A percentile compares a stretch with the other conserved stretches of the same genome.
Evolutionary conservation across 192 early-diverging fungal genomes (phyloP).

Genomic region (Coemansia sp.): DNA sequence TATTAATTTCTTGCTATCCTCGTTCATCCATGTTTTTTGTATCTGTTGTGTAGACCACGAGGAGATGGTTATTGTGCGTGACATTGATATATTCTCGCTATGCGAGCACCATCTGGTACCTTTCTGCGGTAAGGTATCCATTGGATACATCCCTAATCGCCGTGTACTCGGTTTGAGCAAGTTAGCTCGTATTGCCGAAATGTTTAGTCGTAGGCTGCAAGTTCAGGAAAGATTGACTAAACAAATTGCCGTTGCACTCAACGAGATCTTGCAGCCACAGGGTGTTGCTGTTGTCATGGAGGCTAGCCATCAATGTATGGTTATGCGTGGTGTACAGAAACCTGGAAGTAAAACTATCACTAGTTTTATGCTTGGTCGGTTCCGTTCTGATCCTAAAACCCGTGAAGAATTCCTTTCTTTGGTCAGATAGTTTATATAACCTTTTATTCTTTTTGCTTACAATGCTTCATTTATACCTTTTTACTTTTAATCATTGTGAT

Average conservation of each 20-base stretch:
- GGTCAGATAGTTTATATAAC: conserved; percentile 43
- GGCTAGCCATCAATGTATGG: conserved; percentile 96
- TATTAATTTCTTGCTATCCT: conserved; percentile 1
- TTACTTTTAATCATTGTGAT: background rate
- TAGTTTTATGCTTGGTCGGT: conserved; percentile 91
- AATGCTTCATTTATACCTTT: background rate
- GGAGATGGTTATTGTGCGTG: conserved; percentile 99
- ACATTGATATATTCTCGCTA: conserved; percentile 93
- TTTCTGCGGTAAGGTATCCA: conserved; percentile 95
- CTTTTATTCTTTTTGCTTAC: background rate
- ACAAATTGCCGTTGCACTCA: conserved; percentile 87
- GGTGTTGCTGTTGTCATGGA: conserved; percentile 99
- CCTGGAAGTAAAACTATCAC: conserved; percentile 94
- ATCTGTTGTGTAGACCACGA: conserved; percentile 89
- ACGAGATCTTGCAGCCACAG: conserved; percentile 89
- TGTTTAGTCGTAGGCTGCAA: conserved; percentile 94
- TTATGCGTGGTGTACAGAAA: conserved; percentile 97
- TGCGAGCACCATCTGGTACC: conserved; percentile 99
- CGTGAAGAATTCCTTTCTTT: conserved; percentile 95
- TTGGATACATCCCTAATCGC: conserved; percentile 95
- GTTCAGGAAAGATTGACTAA: conserved; percentile 98
- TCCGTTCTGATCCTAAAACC: conserved; percentile 86
- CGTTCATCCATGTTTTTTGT: no score
- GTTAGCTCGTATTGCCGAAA: conserved; percentile 96
- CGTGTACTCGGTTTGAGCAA: conserved; percentile 95